Evolutionary conservation across 345 rosid species (phyloP), one percentile per base, ranked within the genome.

Genomic region (Eucalyptus guilfoylei): DNA sequence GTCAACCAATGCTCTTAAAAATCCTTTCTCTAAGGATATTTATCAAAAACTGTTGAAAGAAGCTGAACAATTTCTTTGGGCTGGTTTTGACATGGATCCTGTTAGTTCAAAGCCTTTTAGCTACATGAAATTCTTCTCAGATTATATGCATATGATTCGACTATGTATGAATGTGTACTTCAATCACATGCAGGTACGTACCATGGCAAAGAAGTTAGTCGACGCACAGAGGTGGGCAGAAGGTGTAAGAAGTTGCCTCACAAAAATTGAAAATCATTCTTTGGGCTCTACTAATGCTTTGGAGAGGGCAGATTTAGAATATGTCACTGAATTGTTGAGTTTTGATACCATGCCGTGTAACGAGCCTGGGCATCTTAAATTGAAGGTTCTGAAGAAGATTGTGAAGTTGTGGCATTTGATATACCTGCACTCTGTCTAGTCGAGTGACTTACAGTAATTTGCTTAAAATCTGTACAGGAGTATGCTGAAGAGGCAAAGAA

Each of bases 21-120:
- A 89, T 91, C 95, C 93, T 69, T 97, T 92, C 91, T 94, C 93
- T 30, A 88, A 91, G 91, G 95, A 89, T 90, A 91, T 91, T 89
- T 97, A 91, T 92, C 87, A 88, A 48, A 89, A 87, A 85, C 93
- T 92, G 30, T 90, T 97, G 94, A 94, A 94, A 94, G 97, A 96
- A 91, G 97, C 97, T 87, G 99, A 97, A 87, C 98, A 97, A 91
- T 97, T 96, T 96, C 96, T 97, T 88, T 97, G 99, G 99, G 99
- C 95, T 92, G 99, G 98, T 92, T 90, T 93, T 90, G 99, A 96
- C 91, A 94, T 97, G 97, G 95, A 97, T 93, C 80, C 91, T 80
- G 99, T 97, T 90, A 96, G 98, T 90, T 90, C 89, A 45, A 48
- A 86, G 80, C 87, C 89, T 88, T 88, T n/a, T 34, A 60, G 64